These are phyloP conservation scores for Mycena rosella DNA, from an alignment of 768 basidiomycete genomes.

Conservation along the genomic window DNA sequence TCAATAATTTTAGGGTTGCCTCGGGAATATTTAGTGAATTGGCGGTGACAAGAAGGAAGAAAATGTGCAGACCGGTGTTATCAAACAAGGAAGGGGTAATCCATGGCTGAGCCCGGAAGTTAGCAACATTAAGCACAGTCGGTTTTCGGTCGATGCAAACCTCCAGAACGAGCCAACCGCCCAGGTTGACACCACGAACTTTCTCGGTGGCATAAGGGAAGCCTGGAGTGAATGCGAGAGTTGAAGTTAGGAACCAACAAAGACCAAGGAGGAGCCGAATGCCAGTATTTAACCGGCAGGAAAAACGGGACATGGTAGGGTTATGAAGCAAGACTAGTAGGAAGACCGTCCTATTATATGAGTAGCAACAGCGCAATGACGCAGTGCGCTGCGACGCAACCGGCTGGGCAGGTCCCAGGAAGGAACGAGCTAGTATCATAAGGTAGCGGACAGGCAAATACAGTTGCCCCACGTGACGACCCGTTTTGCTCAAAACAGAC, in stretches of 20 bases:
- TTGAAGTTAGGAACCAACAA: slow-evolving; percentile 48
- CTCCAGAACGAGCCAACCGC: slow-evolving; percentile 67
- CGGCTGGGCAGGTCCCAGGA: too few relatives aligned
- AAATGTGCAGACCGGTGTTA: slow-evolving; percentile 65
- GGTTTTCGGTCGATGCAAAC: slow-evolving; percentile 43
- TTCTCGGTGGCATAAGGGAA: slow-evolving; percentile 82
- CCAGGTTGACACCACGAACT: slow-evolving; percentile 88
- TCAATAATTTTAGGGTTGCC: slow-evolving; percentile 70
- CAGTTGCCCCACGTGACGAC: too few relatives aligned
- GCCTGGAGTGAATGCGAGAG: slow-evolving; percentile 58
- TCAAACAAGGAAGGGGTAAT: slow-evolving; percentile 84
- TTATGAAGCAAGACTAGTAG: too few relatives aligned
- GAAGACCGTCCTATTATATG: too few relatives aligned
- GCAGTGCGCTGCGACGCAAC: too few relatives aligned
- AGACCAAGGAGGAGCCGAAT: slow-evolving; percentile 42
- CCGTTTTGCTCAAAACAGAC: too few relatives aligned
- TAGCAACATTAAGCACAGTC: not conserved
- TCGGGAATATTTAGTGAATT: not conserved
- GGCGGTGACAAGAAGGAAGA: not conserved
- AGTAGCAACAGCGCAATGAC: too few relatives aligned
- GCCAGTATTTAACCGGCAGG: slow-evolving; percentile 13
- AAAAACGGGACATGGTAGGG: slow-evolving; percentile 37
- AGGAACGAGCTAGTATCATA: too few relatives aligned
- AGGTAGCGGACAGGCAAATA: too few relatives aligned
- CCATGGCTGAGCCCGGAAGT: slow-evolving; percentile 66